Evolutionary conservation across 768 basidiomycete genomes (phyloP).

Genomic region (Agrocybe pediades): DNA sequence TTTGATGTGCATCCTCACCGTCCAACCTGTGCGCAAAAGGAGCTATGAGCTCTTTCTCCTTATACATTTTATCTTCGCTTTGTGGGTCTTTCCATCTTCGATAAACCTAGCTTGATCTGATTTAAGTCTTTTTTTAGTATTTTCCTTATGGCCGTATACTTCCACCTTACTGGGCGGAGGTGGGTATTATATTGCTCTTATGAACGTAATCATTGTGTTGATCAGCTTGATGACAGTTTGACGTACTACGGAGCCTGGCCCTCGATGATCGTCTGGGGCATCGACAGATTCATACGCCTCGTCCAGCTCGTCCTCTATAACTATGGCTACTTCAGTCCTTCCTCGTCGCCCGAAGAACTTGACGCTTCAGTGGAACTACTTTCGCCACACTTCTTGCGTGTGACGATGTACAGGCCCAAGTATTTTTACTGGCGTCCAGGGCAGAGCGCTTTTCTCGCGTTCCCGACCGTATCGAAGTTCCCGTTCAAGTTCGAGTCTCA

Average conservation of each 20-base stretch:
- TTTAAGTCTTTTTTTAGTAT: slow-evolving; percentile 30
- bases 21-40: slow-evolving; percentile 47
- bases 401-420: slow-evolving; percentile 42
- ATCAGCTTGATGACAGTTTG: slow-evolving; percentile 20
- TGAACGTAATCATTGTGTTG: neutral
- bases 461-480: slow-evolving; percentile 45
- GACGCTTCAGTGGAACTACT: slow-evolving; percentile 33
- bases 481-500: slow-evolving; percentile 59
- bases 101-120: neutral
- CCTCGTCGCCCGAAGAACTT: slow-evolving; percentile 16
- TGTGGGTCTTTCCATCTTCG: slow-evolving; percentile 24
- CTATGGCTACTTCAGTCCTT: slow-evolving; percentile 36
- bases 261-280: slow-evolving; percentile 51
- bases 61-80: slow-evolving; percentile 43
- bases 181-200: slow-evolving; percentile 17
- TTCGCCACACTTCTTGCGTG: slow-evolving; percentile 38
- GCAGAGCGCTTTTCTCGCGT: slow-evolving; percentile 52
- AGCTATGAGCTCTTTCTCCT: slow-evolving; percentile 57
- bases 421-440: slow-evolving; percentile 51
- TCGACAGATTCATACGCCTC: slow-evolving; percentile 54
- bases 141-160: slow-evolving; percentile 40
- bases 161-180: slow-evolving; percentile 35
- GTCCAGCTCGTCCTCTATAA: slow-evolving; percentile 47
- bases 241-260: slow-evolving; percentile 48
- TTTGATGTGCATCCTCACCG: slow-evolving; percentile 45